Evolutionary conservation across 768 basidiomycete species (phyloP).

Genomic region (Termitomyces sp.): DNA sequence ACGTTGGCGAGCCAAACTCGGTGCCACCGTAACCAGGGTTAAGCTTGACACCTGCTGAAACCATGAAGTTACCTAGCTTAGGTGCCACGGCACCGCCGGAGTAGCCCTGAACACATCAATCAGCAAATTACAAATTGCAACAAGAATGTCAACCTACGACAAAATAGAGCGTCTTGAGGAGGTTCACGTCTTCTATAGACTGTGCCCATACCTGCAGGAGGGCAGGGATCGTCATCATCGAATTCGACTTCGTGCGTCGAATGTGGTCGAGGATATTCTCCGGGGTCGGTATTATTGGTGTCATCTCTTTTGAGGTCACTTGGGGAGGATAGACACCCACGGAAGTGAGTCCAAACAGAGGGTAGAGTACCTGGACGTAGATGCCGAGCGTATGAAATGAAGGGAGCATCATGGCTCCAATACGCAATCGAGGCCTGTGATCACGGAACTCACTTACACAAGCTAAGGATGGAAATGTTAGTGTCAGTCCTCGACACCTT

Average conservation of each 20-base stretch:
- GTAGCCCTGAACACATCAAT: conserved; percentile 15
- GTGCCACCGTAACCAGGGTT: conserved; percentile 21
- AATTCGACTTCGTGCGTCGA: conserved; percentile 14
- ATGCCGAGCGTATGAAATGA: conserved; percentile 27
- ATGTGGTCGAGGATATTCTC: conserved; percentile 27
- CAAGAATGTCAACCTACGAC: conserved; percentile 21
- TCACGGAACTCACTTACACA: conserved; percentile 8
- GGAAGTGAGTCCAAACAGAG: conserved; percentile 15
- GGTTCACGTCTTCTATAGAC: conserved; percentile 17
- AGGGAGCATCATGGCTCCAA: conserved; percentile 24
- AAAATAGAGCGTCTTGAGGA: conserved; percentile 18
- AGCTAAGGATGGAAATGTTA: conserved; percentile 2
- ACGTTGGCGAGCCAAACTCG: conserved; percentile 21
- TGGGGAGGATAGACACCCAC: conserved; percentile 23
- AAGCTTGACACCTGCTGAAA: conserved; percentile 22
- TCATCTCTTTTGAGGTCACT: conserved; percentile 8
- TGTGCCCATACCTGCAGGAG: conserved; percentile 23
- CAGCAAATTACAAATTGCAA: neutral
- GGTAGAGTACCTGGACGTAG: conserved; percentile 17
- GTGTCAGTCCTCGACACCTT: neutral
- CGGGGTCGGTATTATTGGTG: conserved; percentile 28
- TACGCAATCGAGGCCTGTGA: conserved; percentile 1
- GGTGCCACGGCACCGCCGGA: conserved; percentile 25
- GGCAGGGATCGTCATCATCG: conserved; percentile 22
- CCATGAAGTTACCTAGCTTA: conserved; percentile 24